Conservation (phyloP, 2,329 filamentous ascomycete species). For the Coniochaeta sp. region DNA sequence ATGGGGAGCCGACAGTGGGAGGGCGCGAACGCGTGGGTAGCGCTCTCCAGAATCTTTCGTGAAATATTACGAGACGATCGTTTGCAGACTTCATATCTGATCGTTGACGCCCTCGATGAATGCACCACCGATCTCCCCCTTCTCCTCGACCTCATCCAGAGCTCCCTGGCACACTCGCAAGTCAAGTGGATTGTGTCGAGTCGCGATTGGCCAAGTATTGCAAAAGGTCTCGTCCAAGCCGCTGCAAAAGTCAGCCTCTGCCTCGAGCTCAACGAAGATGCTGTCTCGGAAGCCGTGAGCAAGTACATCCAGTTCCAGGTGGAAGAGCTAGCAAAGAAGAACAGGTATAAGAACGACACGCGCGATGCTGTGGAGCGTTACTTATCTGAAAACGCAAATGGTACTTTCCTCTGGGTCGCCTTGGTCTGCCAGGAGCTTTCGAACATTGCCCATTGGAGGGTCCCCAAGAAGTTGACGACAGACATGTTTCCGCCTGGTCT, state of each 20-base stretch:
- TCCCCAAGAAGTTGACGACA: not conserved
- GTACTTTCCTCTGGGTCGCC: slow-evolving; percentile 36
- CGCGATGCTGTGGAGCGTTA: no score
- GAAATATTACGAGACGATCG: slow-evolving; percentile 27
- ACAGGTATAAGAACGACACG: no score
- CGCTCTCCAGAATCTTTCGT: slow-evolving; percentile 27
- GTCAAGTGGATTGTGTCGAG: slow-evolving; percentile 35
- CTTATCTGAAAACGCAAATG: slow-evolving; percentile 18
- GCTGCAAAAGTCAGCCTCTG: slow-evolving; percentile 16
- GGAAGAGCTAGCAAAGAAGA: no score
- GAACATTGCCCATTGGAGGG: slow-evolving; percentile 6
- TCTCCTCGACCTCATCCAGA: slow-evolving; percentile 24
- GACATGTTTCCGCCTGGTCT: slow-evolving; percentile 8
- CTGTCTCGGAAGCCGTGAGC: no score
- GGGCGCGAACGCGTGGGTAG: slow-evolving; percentile 28
- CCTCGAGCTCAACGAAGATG: slow-evolving; percentile 26
- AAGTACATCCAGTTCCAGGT: no score
- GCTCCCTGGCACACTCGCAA: slow-evolving; percentile 10
- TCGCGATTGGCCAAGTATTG: slow-evolving; percentile 28
- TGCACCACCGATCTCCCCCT: slow-evolving; percentile 21
- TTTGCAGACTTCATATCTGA: slow-evolving; percentile 21
- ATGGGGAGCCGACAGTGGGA: slow-evolving; percentile 24
- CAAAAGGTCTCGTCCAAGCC: slow-evolving; percentile 15
- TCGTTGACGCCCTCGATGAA: slow-evolving; percentile 41
- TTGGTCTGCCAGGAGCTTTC: slow-evolving; percentile 26